These are phyloP conservation scores for Fusarium torulosum DNA, from an alignment of 2,329 filamentous ascomycete genomes.

Conservation along the genomic window DNA sequence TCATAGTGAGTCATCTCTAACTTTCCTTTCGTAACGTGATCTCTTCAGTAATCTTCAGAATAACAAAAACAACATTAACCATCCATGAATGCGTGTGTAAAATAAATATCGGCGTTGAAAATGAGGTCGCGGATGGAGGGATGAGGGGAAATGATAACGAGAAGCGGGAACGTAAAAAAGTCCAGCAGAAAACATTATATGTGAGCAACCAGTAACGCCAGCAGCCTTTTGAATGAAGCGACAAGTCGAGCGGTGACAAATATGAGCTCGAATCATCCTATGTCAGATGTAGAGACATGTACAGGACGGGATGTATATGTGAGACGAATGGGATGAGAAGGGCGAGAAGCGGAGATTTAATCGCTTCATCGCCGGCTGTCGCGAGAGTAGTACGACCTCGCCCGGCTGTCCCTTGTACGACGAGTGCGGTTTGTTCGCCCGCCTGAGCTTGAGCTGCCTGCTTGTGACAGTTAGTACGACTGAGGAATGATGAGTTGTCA, in stretches of 20 bases:
- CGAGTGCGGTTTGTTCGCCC: slow-evolving; percentile 56
- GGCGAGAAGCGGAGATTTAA: slow-evolving; percentile 18
- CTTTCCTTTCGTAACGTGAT: slow-evolving; percentile 40
- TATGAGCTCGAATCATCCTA: slow-evolving; percentile 32
- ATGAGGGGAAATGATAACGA: background rate
- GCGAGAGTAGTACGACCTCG: slow-evolving; percentile 52
- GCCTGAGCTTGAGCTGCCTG: slow-evolving; percentile 63
- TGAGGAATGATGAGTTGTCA: background rate
- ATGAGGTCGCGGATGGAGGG: slow-evolving; percentile 5
- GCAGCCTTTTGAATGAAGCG: slow-evolving; percentile 40
- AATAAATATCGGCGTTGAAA: slow-evolving; percentile 30
- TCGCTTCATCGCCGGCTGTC: slow-evolving; percentile 40
- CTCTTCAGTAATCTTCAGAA: slow-evolving; percentile 30
- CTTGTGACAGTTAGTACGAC: slow-evolving; percentile 41
- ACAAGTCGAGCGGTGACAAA: slow-evolving; percentile 41
- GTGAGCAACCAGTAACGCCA: slow-evolving; percentile 46
- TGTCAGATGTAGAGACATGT: slow-evolving; percentile 45
- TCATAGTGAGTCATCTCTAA: slow-evolving; percentile 42
- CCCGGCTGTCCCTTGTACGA: slow-evolving; percentile 50
- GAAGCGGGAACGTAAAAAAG: slow-evolving; percentile 6
- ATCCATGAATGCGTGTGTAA: slow-evolving; percentile 29
- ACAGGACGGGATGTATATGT: slow-evolving; percentile 38
- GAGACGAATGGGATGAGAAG: slow-evolving; percentile 14
- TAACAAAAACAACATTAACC: slow-evolving; percentile 28
- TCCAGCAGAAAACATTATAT: slow-evolving; percentile 35